Evolutionary conservation across 2,329 filamentous ascomycete species (phyloP).

Genomic region (Trichoderma semiorbis): DNA sequence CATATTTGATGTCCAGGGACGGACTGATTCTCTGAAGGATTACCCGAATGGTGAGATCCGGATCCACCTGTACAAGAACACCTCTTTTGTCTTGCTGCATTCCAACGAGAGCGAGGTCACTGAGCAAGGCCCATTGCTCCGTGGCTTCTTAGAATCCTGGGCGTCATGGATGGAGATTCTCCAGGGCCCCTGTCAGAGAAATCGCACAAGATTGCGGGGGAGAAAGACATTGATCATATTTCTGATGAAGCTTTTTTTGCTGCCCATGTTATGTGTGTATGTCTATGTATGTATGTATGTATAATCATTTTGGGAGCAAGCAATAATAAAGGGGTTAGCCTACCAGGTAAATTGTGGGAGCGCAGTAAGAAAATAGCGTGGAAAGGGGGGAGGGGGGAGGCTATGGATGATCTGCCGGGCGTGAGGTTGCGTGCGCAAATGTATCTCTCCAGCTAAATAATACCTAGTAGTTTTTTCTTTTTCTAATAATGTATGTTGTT

Average conservation of each 20-base stretch:
- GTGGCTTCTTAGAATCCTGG: not conserved
- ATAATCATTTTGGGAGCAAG: not conserved
- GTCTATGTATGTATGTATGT: not conserved
- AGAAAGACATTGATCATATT: not conserved
- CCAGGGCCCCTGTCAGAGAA: not conserved
- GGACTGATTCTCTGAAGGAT: not conserved
- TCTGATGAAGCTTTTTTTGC: not conserved
- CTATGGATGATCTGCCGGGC: not conserved
- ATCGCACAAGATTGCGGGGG: not conserved
- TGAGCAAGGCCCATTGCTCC: not conserved
- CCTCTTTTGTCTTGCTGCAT: not conserved
- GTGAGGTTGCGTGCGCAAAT: not conserved
- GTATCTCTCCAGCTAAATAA: too few relatives aligned
- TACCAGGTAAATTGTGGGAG: not conserved
- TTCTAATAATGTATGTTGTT: not conserved
- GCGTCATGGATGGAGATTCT: not conserved
- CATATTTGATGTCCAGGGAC: not conserved
- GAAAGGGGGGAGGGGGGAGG: not conserved
- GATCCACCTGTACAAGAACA: not conserved
- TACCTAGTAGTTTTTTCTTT: not conserved
- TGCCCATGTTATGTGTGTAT: not conserved
- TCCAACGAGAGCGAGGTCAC: not conserved
- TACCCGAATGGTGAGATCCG: not conserved
- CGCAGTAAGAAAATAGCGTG: slow-evolving; percentile 8
- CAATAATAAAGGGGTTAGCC: slow-evolving; percentile 5